Base-by-base conservation (phyloP, 2,329 filamentous ascomycete genomes). In the Cercospora beticola region DNA sequence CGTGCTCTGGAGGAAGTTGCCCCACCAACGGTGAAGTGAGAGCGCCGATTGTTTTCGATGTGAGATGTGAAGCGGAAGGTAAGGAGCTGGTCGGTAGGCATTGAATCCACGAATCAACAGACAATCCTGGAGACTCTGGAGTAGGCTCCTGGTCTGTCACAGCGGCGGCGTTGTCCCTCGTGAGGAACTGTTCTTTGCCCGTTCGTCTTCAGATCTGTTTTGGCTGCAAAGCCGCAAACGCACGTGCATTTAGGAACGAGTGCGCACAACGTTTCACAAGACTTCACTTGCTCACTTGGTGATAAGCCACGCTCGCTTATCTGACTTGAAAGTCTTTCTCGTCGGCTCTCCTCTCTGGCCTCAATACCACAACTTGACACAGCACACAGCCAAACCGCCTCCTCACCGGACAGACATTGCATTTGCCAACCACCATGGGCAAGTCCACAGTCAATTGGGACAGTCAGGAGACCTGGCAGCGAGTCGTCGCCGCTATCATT, bases 401-500 rank as follows among this genome's bases (percentile, higher is more conserved):
- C 31, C 33, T 40, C 26, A 43, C 52, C 60, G 62, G 33, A 60
- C 64, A 65, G 23, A 16, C 40, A 54, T n/a, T 14, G 46, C 30
- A n/a, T 30, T 56, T 14, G 23, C 16, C 4, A 2, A 1, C 18
- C 62, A 64, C 5, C 46, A 56, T 56, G 49, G 52, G 49, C 62
- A 64, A 54, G 28, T 60, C 40, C 43, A 60, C 57, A 21, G 78
- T 80, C 69, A 75, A 81, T 59, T 82, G 81, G 80, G 70, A 78
- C 36, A 72, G 76, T 56, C 71, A 74, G 2, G 78, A 78, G 8
- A 76, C 74, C 9, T 76, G 77, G 66, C 78, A 82, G 71, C 78
- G 81, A 18, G 74, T 83, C 0, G 74, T 83, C n/a, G 79, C 80
- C 1, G 76, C 79, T 5, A 75, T 82, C 59, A 77, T 82, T 60